phyloP scores from a whole-genome alignment of 495 filamentous ascomycete genomes.

The Entonaema liquescens region DNA sequence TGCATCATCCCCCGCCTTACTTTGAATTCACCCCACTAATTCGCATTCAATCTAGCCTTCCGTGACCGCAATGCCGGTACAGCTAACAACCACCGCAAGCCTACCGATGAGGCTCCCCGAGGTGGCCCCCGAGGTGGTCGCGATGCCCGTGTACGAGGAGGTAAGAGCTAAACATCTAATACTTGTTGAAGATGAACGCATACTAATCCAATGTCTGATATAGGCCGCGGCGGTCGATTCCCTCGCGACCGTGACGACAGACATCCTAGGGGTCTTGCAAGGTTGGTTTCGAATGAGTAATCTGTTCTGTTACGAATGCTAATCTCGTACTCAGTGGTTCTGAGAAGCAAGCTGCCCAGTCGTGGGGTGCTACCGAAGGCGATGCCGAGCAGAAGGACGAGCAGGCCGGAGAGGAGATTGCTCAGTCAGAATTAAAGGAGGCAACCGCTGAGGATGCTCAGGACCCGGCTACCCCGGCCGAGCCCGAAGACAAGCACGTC shows the following conservation, averaged over 20 bases:
- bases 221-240: conserved; percentile 57
- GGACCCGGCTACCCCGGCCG: conserved; percentile 55
- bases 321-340: conserved; percentile 66
- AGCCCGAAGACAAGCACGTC: conserved; percentile 87
- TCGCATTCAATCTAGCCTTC: conserved; percentile 68
- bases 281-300: conserved; percentile 59
- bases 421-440: conserved; percentile 79
- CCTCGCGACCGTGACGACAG: conserved; percentile 75
- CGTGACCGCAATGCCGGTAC: conserved; percentile 87
- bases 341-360: conserved; percentile 89
- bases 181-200: neutral
- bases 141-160: conserved; percentile 68
- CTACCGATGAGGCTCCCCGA: conserved; percentile 72
- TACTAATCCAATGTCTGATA: conserved; percentile 5
- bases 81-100: conserved; percentile 82
- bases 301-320: conserved; percentile 23
- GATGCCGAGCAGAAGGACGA: conserved; percentile 86
- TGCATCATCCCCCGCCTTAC: neutral
- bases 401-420: conserved; percentile 84
- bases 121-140: conserved; percentile 61
- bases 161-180: conserved; percentile 44
- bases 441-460: conserved; percentile 58
- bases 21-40: conserved; percentile 19
- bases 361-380: conserved; percentile 87
- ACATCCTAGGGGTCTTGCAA: conserved; percentile 76